Conservation (phyloP, 2,329 filamentous ascomycete genomes). For the Fusarium dlaminii region DNA sequence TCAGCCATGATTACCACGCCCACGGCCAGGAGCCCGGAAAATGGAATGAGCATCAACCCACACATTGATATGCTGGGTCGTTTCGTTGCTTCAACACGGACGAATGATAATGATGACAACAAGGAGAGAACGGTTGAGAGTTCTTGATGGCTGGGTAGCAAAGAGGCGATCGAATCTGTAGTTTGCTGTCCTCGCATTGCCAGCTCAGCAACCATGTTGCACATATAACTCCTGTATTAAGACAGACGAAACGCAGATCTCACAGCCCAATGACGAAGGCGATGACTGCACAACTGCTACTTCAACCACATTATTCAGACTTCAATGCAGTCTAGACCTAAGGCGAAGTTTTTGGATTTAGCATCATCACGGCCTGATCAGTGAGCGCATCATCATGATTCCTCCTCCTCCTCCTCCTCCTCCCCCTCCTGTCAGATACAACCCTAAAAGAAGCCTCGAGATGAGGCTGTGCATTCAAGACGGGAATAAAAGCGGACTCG, state of each 20-base stretch:
- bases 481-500: conserved; percentile 19
- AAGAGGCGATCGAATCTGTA: not conserved
- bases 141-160: not conserved
- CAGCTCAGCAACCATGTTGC: conserved; percentile 28
- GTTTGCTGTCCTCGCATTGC: conserved; percentile 24
- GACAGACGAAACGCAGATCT: conserved; percentile 8
- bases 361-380: conserved; percentile 1
- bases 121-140: not conserved
- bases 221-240: conserved; percentile 34
- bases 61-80: conserved; percentile 5
- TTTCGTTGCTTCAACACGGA: conserved; percentile 17
- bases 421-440: conserved; percentile 4
- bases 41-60: conserved; percentile 26
- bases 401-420: not conserved
- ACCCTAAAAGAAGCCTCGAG: conserved; percentile 15
- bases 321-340: not conserved
- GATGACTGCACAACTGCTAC: not conserved
- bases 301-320: not conserved
- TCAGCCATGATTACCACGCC: conserved; percentile 29
- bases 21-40: conserved; percentile 13
- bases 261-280: conserved; percentile 14
- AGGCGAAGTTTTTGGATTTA: not conserved
- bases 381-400: conserved; percentile 17
- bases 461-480: conserved; percentile 20
- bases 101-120: not conserved